Evolutionary conservation across 1,284 basidiomycete species (phyloP).

Genomic region (Laetiporus sulphureus): DNA sequence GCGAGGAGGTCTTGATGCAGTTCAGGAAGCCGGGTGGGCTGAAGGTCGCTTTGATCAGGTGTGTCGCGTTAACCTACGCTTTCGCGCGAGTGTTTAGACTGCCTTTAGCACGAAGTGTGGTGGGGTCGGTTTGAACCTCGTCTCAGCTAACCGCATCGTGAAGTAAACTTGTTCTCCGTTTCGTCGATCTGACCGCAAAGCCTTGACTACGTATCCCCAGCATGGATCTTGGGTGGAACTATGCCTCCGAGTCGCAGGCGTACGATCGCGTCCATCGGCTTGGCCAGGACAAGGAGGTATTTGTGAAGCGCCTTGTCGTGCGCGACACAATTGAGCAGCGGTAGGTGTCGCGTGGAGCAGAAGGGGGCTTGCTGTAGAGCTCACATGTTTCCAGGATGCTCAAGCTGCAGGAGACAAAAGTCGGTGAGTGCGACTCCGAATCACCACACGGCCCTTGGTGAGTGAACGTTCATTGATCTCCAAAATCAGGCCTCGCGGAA

Average conservation of each 20-base stretch:
- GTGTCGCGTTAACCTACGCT: slow-evolving; percentile 3
- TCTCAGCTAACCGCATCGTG: slow-evolving; percentile 59
- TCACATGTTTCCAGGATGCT: slow-evolving; percentile 41
- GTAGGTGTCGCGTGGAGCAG: slow-evolving; percentile 26
- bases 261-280: slow-evolving; percentile 67
- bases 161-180: slow-evolving; percentile 44
- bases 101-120: slow-evolving; percentile 53
- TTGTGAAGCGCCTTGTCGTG: slow-evolving; percentile 61
- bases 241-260: slow-evolving; percentile 56
- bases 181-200: background rate
- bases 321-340: slow-evolving; percentile 65
- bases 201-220: slow-evolving; percentile 24
- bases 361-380: background rate
- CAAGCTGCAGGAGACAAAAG: slow-evolving; percentile 58
- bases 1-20: slow-evolving; percentile 40
- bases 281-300: slow-evolving; percentile 63
- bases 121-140: slow-evolving; percentile 61
- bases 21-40: slow-evolving; percentile 51
- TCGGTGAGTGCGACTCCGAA: slow-evolving; percentile 27
- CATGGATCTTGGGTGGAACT: slow-evolving; percentile 70
- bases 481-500: slow-evolving; percentile 44
- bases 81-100: too few relatives aligned
- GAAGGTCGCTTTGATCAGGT: slow-evolving; percentile 60
- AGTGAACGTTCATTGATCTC: background rate
- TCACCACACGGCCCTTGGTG: background rate